phyloP scores from a whole-genome alignment of 2,329 filamentous ascomycete genomes.

The Cryphonectria radicalis region DNA sequence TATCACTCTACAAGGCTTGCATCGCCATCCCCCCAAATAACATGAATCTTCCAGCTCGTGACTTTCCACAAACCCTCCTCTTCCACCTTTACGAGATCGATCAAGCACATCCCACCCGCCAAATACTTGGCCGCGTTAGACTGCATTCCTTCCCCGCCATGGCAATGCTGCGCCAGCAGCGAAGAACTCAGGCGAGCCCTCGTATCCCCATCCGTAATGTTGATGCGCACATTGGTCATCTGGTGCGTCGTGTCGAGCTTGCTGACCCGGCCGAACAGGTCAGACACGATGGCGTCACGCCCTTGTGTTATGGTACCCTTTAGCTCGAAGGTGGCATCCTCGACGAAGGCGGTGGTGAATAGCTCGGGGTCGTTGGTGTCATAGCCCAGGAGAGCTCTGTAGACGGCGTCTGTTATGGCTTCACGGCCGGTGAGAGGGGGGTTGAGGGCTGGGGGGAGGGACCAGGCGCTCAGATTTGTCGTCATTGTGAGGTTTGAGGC shows the following conservation, averaged over 20 bases:
- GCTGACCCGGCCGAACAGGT: slow-evolving; percentile 31
- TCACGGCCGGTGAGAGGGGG: slow-evolving; percentile 36
- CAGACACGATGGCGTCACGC: slow-evolving; percentile 31
- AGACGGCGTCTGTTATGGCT: slow-evolving; percentile 40
- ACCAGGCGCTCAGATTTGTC: neutral
- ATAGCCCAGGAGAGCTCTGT: slow-evolving; percentile 35
- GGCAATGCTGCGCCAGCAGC: slow-evolving; percentile 10
- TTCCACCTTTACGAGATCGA: slow-evolving; percentile 13
- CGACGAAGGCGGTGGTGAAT: slow-evolving; percentile 38
- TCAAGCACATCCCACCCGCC: neutral
- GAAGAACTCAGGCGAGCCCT: slow-evolving; percentile 1
- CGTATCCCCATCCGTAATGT: slow-evolving; percentile 27
- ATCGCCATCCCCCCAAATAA: neutral
- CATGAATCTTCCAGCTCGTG: slow-evolving; percentile 29
- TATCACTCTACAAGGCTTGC: neutral
- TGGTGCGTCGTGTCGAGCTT: slow-evolving; percentile 35
- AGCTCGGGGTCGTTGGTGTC: slow-evolving; percentile 37
- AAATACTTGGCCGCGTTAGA: neutral
- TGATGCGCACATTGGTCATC: slow-evolving; percentile 22
- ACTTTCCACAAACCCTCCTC: neutral
- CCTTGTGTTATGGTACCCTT: slow-evolving; percentile 33
- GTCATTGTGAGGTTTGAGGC: neutral
- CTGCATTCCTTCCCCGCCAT: neutral
- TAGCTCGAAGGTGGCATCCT: slow-evolving; percentile 31
- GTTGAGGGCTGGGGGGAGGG: slow-evolving; percentile 5